Percentiles rank a stretch among this genome's conserved stretches.
Evolutionary conservation across 2,329 filamentous ascomycete species (phyloP).

Genomic region (Cladosporium sp.): DNA sequence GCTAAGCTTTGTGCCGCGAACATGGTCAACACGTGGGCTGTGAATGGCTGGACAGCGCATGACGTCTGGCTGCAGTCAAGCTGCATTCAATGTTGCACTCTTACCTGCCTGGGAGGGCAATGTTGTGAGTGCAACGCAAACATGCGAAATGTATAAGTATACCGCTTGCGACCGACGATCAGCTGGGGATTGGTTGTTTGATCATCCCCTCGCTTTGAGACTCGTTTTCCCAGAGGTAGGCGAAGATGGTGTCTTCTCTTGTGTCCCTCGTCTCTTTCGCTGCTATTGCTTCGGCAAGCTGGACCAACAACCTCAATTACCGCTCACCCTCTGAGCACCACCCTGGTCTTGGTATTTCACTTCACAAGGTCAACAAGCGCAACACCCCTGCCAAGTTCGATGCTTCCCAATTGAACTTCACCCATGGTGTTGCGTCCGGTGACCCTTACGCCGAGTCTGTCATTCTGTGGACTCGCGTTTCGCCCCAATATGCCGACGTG

Average conservation of each 20-base stretch:
- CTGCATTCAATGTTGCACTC: no score
- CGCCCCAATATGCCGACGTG: slow-evolving; percentile 39
- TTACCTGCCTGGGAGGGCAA: no score
- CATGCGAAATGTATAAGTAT: background rate
- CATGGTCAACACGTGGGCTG: background rate
- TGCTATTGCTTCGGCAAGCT: slow-evolving; percentile 26
- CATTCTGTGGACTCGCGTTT: slow-evolving; percentile 40
- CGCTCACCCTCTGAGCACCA: slow-evolving; percentile 63
- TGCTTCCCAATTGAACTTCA: slow-evolving; percentile 55
- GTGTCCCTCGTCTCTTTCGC: slow-evolving; percentile 18
- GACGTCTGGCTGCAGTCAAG: background rate
- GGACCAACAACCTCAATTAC: slow-evolving; percentile 57
- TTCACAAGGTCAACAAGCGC: slow-evolving; percentile 57
- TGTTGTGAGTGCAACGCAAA: background rate
- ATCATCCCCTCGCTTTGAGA: background rate
- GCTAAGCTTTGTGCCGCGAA: background rate
- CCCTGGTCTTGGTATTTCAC: slow-evolving; percentile 58
- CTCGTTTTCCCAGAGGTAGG: background rate
- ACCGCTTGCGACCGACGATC: background rate
- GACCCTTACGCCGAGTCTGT: slow-evolving; percentile 43
- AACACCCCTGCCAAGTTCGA: slow-evolving; percentile 44
- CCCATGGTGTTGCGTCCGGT: slow-evolving; percentile 48
- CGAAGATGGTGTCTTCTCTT: slow-evolving; percentile 18
- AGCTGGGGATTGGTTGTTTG: background rate
- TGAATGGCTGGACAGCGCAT: background rate